Evolutionary conservation across 129 eudicot species (phyloP).

Genomic region (Pittosporum tobira): DNA sequence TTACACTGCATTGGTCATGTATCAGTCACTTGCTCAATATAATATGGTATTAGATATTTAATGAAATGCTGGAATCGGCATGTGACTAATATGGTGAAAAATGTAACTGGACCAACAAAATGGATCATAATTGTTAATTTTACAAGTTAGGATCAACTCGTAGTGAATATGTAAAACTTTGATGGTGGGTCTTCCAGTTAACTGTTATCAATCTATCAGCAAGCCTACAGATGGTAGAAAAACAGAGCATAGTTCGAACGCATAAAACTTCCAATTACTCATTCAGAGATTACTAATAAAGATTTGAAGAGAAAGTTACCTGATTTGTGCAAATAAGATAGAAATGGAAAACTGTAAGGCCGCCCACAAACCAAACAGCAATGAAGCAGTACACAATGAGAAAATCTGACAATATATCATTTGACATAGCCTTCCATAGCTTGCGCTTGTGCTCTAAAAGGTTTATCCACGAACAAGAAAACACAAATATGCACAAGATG

Average conservation of each 20-base stretch:
- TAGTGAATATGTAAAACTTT: too few species aligned
- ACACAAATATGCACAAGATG: conserved; percentile 72
- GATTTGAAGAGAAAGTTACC: conserved; percentile 32
- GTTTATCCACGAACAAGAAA: conserved; percentile 57
- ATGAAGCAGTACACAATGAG: conserved; percentile 83
- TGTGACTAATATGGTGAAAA: too few species aligned
- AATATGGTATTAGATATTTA: too few species aligned
- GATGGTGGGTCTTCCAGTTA: too few species aligned
- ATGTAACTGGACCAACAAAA: too few species aligned
- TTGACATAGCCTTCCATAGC: conserved; percentile 46
- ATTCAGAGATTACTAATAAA: neutral
- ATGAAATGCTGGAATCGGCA: too few species aligned
- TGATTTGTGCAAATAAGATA: conserved; percentile 84
- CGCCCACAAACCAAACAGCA: conserved; percentile 94
- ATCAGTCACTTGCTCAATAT: too few species aligned
- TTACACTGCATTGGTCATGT: too few species aligned
- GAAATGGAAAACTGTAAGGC: conserved; percentile 75
- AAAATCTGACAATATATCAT: conserved; percentile 64
- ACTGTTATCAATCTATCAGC: too few species aligned
- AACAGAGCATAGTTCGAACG: neutral
- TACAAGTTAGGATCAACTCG: too few species aligned
- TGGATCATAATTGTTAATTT: too few species aligned
- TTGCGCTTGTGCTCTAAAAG: conserved; percentile 23
- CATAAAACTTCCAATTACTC: neutral
- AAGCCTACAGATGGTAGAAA: neutral